Percentiles rank a stretch among this genome's conserved stretches.
Evolutionary conservation across 371 early-diverging fungal genomes (phyloP).

Genomic region (Apophysomyces trapeziformis): DNA sequence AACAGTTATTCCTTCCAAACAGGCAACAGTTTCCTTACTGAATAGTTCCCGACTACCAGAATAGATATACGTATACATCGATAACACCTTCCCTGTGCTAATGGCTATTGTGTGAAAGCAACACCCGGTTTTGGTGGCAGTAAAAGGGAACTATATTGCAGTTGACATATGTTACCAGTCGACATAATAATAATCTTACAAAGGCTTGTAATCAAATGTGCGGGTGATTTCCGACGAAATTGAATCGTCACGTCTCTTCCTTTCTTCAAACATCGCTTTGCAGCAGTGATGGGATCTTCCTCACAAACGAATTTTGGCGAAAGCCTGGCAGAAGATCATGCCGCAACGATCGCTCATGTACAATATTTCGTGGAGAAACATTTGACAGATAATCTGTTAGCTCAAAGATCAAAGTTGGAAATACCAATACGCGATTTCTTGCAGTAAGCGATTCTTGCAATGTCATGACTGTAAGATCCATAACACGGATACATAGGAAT

Average conservation of each 20-base stretch:
- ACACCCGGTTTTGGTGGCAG: too few species aligned
- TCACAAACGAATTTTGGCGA: background rate
- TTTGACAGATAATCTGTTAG: background rate
- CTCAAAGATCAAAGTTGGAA: background rate
- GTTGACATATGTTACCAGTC: too few species aligned
- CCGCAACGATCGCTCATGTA: background rate
- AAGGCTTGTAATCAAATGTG: background rate
- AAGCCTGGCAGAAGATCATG: background rate
- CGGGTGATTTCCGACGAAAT: background rate
- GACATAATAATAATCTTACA: too few species aligned
- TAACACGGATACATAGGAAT: background rate
- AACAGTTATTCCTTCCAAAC: too few species aligned
- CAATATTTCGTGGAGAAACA: background rate
- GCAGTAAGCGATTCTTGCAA: background rate
- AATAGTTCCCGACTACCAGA: too few species aligned
- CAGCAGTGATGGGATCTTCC: background rate
- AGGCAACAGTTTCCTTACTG: too few species aligned
- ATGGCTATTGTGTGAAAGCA: too few species aligned
- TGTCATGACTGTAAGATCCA: background rate
- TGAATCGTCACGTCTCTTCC: background rate
- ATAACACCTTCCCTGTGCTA: too few species aligned
- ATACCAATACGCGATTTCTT: slow-evolving; percentile 2
- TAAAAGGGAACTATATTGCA: too few species aligned
- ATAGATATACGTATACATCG: too few species aligned
- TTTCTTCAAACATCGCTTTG: too few species aligned